Evolutionary conservation across 2,329 filamentous ascomycete genomes (phyloP).

Genomic region (Colletotrichum simmondsii): DNA sequence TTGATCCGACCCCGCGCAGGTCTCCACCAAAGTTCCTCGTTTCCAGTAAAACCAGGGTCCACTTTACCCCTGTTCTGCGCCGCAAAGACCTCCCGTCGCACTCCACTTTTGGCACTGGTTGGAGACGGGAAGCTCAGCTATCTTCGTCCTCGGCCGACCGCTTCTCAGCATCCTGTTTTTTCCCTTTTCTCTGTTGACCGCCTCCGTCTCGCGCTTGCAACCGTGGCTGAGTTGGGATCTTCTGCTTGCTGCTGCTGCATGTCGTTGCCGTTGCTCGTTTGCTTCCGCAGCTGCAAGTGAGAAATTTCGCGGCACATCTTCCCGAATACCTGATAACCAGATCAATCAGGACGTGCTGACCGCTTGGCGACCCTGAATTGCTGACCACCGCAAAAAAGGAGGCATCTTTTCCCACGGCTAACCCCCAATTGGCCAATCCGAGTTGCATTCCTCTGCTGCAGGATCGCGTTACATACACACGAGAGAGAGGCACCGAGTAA

Average conservation of each 20-base stretch:
- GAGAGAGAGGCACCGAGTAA: background rate
- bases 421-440: constrained; percentile 15
- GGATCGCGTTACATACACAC: background rate
- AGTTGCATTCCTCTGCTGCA: background rate
- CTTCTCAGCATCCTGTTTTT: constrained; percentile 22
- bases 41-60: constrained; percentile 21
- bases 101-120: too few relatives aligned
- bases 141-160: constrained; percentile 26
- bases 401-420: background rate
- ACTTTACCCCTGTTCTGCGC: constrained; percentile 23
- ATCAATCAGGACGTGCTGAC: background rate
- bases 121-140: background rate
- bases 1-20: constrained; percentile 18
- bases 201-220: background rate
- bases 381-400: constrained; percentile 1
- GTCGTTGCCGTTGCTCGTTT: background rate
- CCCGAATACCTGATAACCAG: background rate
- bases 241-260: too few relatives aligned
- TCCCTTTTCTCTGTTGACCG: background rate
- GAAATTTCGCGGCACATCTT: background rate
- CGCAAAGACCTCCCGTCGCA: background rate
- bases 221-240: background rate
- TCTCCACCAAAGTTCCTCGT: constrained; percentile 1
- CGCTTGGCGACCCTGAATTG: background rate
- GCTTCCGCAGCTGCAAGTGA: constrained; percentile 6